A percentile compares a stretch with the other conserved stretches of the same genome.
These are phyloP conservation scores for Penicillium sclerotiorum DNA, from an alignment of 2,329 filamentous ascomycete species.

Conservation along the genomic window DNA sequence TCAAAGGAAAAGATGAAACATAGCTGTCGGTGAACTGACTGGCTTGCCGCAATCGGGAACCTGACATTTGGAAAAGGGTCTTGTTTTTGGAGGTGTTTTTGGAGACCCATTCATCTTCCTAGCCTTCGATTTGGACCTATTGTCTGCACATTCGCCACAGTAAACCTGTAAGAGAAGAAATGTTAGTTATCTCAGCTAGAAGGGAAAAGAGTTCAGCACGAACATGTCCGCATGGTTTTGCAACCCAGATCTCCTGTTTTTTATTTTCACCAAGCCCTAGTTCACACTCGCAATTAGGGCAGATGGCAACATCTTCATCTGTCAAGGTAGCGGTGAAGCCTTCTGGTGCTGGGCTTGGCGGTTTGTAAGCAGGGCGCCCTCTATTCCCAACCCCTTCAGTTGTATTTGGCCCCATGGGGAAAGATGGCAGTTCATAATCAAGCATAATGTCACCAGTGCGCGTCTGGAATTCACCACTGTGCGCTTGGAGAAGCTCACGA, in stretches of 20 bases:
- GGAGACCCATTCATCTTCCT: too few species aligned
- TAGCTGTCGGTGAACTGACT: constrained; percentile 41
- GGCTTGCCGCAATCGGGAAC: constrained; percentile 45
- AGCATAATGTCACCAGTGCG: background rate
- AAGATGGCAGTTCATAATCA: constrained; percentile 13
- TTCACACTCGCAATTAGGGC: constrained; percentile 84
- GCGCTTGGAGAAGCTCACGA: too few species aligned
- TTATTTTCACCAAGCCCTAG: constrained; percentile 70
- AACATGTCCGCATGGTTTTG: constrained; percentile 92
- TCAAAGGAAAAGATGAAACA: constrained; percentile 54
- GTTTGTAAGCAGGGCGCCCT: constrained; percentile 53
- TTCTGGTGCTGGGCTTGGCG: constrained; percentile 65
- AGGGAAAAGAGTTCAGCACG: constrained; percentile 33
- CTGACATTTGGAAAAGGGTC: constrained; percentile 49
- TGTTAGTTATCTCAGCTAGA: constrained; percentile 9
- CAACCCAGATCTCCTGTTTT: constrained; percentile 89
- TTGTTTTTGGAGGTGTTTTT: constrained; percentile 29
- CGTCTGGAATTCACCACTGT: background rate
- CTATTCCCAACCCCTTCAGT: constrained; percentile 10
- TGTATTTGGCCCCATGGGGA: constrained; percentile 7
- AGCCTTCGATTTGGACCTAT: constrained; percentile 40
- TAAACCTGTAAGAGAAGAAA: constrained; percentile 46
- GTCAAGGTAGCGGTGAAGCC: constrained; percentile 80
- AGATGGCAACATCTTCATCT: constrained; percentile 74
- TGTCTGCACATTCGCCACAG: constrained; percentile 50